Evolutionary conservation across 495 filamentous ascomycete genomes (phyloP), one percentile per base, ranked within the genome.

Genomic region (Letharia lupina): DNA sequence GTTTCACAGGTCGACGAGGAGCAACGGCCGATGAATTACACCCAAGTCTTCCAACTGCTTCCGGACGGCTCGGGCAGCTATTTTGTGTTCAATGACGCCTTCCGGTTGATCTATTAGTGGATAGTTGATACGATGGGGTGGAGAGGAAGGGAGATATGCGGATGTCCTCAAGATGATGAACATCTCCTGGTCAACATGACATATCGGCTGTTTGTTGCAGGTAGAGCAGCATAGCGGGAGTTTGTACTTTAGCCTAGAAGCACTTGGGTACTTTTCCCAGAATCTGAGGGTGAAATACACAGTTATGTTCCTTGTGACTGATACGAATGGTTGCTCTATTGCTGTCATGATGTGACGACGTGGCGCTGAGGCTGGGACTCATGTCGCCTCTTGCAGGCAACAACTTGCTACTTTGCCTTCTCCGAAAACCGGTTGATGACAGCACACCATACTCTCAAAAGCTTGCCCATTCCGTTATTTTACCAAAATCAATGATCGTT

Each of bases 51-150:
- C 82, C 89, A 92, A 70, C 85, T 97, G 57, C 74, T 83, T 67
- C 87, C 86, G 45, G 88, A 93, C 39, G 78, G 76, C n/a, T 15
- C 70, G 37, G 88, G 86, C 54, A 85, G 80, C 77, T 96, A 86
- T 81, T 96, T 84, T 74, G 87, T 97, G 72, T 86, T 86, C 79
- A 96, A 96, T 81, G 92, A 98, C 74, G 78, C 96, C 77, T 97
- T 96, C 85, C 87, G 87, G 70, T 82, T 98, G 65, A 81, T 93
- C 68, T 92, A 89, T 65, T 58, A 56, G 41, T 12, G 23, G 41
- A 12, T 64, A 16, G 11, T 42, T 37, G 50, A 64, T 52, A n/a
- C 15, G 54, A 57, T 23, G 39, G 40, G 33, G 39, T 59, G 15
- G 20, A 45, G n/a, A 37, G 63, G 18, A 39, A 33, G 52, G 52